Percentiles rank a stretch among this genome's conserved stretches.
Conservation (phyloP, 768 basidiomycete species). For the Lentinula sp. region DNA sequence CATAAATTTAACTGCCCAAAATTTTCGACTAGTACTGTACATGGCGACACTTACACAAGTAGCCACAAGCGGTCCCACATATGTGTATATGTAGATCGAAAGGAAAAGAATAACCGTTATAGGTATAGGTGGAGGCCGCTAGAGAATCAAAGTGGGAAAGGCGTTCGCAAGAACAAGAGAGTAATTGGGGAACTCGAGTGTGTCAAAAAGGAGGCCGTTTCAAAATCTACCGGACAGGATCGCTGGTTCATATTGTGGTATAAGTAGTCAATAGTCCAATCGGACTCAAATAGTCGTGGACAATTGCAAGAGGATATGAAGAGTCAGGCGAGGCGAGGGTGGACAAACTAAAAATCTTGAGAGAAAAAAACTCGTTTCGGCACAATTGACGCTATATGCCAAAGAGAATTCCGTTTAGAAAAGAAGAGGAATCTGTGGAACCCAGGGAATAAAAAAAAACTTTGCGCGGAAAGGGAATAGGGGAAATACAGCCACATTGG, state of each 20-base stretch:
- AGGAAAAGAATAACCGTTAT: neutral
- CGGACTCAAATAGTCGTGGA: neutral
- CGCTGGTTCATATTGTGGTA: neutral
- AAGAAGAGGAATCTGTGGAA: neutral
- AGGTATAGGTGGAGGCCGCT: neutral
- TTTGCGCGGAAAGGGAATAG: neutral
- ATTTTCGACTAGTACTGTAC: neutral
- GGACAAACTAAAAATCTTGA: too few species aligned
- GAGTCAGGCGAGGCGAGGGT: neutral
- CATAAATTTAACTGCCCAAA: neutral
- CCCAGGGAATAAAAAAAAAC: neutral
- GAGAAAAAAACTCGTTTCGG: neutral
- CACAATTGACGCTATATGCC: neutral
- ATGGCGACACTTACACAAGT: neutral
- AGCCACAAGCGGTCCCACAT: neutral
- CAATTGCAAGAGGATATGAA: neutral
- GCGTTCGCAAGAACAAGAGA: neutral
- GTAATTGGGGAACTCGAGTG: neutral
- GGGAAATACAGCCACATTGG: neutral
- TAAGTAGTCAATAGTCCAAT: neutral
- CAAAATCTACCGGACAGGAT: neutral
- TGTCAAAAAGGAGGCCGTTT: neutral
- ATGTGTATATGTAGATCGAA: neutral
- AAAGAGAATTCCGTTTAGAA: neutral
- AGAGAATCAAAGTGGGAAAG: neutral